These are phyloP conservation scores for Myxozyma mucilagina DNA, from an alignment of 805 yeast genomes.

Conservation along the genomic window DNA sequence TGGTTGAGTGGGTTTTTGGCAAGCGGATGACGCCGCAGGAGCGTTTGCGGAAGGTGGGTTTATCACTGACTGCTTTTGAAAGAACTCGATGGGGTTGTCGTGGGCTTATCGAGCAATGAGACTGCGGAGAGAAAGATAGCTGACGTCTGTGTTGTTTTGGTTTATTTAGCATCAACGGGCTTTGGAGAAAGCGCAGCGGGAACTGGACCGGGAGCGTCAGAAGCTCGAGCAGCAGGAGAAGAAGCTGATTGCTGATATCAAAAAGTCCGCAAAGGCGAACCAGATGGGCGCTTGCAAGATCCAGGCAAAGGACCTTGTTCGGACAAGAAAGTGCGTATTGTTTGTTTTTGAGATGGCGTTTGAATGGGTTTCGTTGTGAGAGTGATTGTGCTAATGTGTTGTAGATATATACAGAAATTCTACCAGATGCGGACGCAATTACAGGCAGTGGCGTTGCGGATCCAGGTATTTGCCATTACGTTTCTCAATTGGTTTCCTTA, in stretches of 20 bases:
- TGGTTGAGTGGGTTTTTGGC: constrained; percentile 95
- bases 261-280: constrained; percentile 86
- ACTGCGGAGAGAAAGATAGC: not conserved
- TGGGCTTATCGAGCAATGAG: not conserved
- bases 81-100: not conserved
- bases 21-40: constrained; percentile 93
- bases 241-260: constrained; percentile 79
- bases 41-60: constrained; percentile 68
- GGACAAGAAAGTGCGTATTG: constrained; percentile 62
- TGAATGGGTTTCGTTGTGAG: not conserved
- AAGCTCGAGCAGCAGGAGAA: constrained; percentile 91
- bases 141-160: not conserved
- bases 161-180: constrained; percentile 78
- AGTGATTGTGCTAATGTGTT: not conserved
- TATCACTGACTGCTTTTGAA: not conserved
- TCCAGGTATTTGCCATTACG: constrained; percentile 49
- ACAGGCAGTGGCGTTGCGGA: constrained; percentile 88
- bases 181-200: constrained; percentile 90
- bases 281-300: constrained; percentile 88
- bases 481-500: not conserved
- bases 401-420: constrained; percentile 71
- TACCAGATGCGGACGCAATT: constrained; percentile 91
- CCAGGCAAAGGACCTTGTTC: constrained; percentile 90
- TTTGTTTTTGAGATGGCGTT: not conserved
- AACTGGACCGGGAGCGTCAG: constrained; percentile 79